A percentile compares a stretch with the other conserved stretches of the same genome.
phyloP scores from a whole-genome alignment of 208 protist genomes.

The Crithidia brevicula region DNA sequence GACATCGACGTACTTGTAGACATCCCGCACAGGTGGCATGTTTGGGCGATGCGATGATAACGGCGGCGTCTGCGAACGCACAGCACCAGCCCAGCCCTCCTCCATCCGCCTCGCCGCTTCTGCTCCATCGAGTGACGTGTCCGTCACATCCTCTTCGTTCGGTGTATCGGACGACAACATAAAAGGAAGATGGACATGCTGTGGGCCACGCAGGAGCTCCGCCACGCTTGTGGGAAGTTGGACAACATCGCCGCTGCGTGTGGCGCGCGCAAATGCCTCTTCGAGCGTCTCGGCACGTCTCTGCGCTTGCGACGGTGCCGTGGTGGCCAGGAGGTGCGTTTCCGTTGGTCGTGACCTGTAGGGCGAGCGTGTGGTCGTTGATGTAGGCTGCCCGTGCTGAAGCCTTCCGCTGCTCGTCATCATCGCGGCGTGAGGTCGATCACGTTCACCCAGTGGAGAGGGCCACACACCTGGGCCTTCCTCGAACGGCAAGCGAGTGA shows the following conservation, averaged over 20 bases:
- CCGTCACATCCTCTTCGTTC: too few species aligned
- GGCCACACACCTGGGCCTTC: constrained; percentile 72
- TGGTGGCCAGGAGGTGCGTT: constrained; percentile 18
- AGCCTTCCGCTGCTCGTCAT: neutral
- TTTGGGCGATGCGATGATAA: too few species aligned
- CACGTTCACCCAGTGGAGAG: neutral
- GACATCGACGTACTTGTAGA: constrained; percentile 30
- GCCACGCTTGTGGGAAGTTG: constrained; percentile 30
- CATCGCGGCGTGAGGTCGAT: neutral
- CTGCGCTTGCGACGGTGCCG: neutral
- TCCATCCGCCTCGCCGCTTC: neutral
- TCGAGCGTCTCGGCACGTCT: neutral
- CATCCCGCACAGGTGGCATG: neutral
- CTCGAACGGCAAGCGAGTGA: constrained; percentile 66
- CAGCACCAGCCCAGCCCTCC: too few species aligned
- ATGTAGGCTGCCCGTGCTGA: too few species aligned
- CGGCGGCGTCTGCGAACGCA: too few species aligned
- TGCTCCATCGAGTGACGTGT: too few species aligned
- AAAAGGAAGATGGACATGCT: constrained; percentile 25
- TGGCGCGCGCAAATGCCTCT: constrained; percentile 11
- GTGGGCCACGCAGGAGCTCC: constrained; percentile 31
- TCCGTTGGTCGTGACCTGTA: neutral
- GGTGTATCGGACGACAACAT: too few species aligned
- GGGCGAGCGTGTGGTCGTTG: constrained; percentile 1
- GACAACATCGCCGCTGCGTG: constrained; percentile 29